A percentile compares a stretch with the other conserved stretches of the same genome.
Evolutionary conservation across 2,329 filamentous ascomycete species (phyloP).

Genomic region (Rhynchosporium agropyri): DNA sequence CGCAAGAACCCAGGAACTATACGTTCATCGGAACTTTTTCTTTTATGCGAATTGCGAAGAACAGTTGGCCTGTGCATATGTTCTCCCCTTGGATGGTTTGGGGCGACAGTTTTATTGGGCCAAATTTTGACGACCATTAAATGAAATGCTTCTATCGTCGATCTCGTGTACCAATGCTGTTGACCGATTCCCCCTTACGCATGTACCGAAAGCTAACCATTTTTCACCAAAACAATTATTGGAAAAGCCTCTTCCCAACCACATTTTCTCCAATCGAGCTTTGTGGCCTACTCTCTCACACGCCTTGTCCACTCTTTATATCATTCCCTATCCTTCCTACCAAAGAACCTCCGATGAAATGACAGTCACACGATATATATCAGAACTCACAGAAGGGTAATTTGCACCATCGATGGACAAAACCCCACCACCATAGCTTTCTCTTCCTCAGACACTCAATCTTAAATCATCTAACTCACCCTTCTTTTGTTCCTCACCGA

Average conservation of each 20-base stretch:
- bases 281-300: neutral
- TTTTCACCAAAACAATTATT: too few species aligned
- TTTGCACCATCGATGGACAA: neutral
- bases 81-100: neutral
- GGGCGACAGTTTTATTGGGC: neutral
- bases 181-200: too few species aligned
- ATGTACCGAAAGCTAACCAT: too few species aligned
- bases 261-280: too few species aligned
- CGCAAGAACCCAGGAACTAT: constrained; percentile 6
- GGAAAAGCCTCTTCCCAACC: neutral
- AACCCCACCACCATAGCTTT: neutral
- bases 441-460: neutral
- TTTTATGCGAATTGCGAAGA: constrained; percentile 5
- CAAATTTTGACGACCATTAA: neutral
- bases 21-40: neutral
- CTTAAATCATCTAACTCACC: neutral
- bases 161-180: too few species aligned
- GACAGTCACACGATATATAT: neutral
- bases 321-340: neutral
- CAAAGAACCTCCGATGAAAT: neutral
- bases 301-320: neutral
- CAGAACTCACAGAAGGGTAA: constrained; percentile 1
- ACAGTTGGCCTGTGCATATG: constrained; percentile 26
- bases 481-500: neutral
- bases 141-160: neutral